phyloP scores from a whole-genome alignment of 2,329 filamentous ascomycete genomes.

The Alternaria brassicae region DNA sequence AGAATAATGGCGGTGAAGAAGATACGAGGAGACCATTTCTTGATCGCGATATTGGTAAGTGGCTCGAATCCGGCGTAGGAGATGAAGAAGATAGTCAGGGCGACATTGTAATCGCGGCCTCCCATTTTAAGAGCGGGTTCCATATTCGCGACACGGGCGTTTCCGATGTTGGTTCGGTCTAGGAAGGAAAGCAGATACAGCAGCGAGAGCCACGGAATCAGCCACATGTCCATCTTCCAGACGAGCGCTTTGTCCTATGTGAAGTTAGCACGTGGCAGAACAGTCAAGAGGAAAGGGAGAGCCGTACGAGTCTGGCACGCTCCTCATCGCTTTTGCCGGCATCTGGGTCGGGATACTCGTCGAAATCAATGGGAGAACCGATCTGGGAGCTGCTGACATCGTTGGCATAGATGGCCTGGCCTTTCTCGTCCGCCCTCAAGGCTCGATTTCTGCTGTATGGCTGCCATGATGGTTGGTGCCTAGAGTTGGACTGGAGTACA shows the following conservation, averaged over 20 bases:
- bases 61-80: conserved; percentile 58
- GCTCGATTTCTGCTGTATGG: conserved; percentile 35
- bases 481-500: conserved; percentile 24
- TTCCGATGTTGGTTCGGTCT: conserved; percentile 52
- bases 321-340: conserved; percentile 45
- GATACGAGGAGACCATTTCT: conserved; percentile 62
- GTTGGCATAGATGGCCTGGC: conserved; percentile 29
- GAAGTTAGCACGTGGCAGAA: conserved; percentile 20
- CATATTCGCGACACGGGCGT: conserved; percentile 53
- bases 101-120: conserved; percentile 69
- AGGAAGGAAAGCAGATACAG: conserved; percentile 54
- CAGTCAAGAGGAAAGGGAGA: background rate
- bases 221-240: conserved; percentile 52
- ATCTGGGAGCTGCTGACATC: conserved; percentile 38
- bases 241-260: conserved; percentile 47
- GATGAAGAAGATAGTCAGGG: conserved; percentile 71
- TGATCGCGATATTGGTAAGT: conserved; percentile 68
- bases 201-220: conserved; percentile 52
- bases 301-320: conserved; percentile 42
- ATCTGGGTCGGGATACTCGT: conserved; percentile 47
- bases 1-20: conserved; percentile 57
- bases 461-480: conserved; percentile 36
- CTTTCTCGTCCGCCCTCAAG: conserved; percentile 34
- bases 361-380: conserved; percentile 35
- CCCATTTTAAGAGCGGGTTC: conserved; percentile 38